Evolutionary conservation across 257 asterid genomes (phyloP), one percentile per base, ranked within the genome.

Genomic region (Nemophila menziesii): DNA sequence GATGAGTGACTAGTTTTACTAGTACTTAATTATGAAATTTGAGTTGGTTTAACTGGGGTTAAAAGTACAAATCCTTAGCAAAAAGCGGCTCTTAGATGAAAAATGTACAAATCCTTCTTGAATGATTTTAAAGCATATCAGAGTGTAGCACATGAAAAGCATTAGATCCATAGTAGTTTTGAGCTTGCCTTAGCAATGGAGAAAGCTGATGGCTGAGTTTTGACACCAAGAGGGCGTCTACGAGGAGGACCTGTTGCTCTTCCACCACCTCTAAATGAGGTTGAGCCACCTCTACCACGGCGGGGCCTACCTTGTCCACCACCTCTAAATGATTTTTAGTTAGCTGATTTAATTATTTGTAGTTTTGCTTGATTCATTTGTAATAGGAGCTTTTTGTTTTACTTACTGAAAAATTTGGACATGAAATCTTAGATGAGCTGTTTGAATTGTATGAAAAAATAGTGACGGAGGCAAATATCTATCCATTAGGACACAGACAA

Each of bases 141-240:
- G n/a, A n/a, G n/a, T n/a, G n/a, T n/a, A n/a, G n/a, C n/a, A n/a
- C 55, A 78, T 49, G 70, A 58, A 76, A 71, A 66, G 77, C 68
- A 75, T 56, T 64, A 68, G 72, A n/a, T 68, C 90, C 82, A 74
- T n/a, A n/a, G n/a, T 60, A 67, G 66, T 61, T 66, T 69, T 51
- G 70, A 65, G 95, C 98, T 89, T 89, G 98, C 98, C 98, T 89
- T 89, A 69, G 94, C 82, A 66, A 84, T 84, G 8, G 74, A 29
- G 55, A 47, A 66, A 38, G 93, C 66, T 41, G 96, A 76, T 4
- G 82, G 70, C 10, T 77, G 80, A 48, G 74, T 43, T 59, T 77
- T 82, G 22, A 87, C 78, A 22, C 97, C 92, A 17, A 89, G 94
- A 4, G 78, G 82, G 45, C 69, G 67, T 71, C 93, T 72, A 40